These are phyloP conservation scores for Talaromyces piceae DNA, from an alignment of 2,329 filamentous ascomycete genomes.

Conservation along the genomic window DNA sequence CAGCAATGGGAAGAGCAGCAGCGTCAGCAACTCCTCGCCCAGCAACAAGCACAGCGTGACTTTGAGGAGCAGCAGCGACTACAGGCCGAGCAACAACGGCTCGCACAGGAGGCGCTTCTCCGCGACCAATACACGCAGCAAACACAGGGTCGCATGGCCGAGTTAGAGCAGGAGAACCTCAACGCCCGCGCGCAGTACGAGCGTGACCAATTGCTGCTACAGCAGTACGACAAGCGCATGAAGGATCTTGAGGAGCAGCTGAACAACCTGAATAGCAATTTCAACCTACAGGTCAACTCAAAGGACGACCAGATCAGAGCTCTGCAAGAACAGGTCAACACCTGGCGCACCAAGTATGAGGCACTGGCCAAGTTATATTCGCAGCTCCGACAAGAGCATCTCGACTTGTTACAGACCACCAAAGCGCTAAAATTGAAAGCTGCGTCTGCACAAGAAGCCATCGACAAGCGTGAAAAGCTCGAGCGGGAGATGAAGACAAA, in stretches of 20 bases:
- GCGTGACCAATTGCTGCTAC: conserved; percentile 91
- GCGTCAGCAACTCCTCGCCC: conserved; percentile 70
- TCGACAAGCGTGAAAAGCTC: conserved; percentile 87
- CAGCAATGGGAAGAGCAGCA: conserved; percentile 79
- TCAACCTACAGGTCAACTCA: conserved; percentile 75
- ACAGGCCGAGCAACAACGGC: conserved; percentile 78
- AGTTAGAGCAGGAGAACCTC: conserved; percentile 90
- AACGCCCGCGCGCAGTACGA: conserved; percentile 93
- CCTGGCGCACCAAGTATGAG: conserved; percentile 96
- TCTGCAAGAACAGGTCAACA: conserved; percentile 94
- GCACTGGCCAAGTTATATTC: conserved; percentile 94
- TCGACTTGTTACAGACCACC: conserved; percentile 92
- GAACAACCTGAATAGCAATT: conserved; percentile 70
- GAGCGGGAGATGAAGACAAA: conserved; percentile 98
- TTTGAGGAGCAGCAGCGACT: conserved; percentile 91
- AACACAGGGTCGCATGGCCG: conserved; percentile 89
- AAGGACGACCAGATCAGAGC: conserved; percentile 92
- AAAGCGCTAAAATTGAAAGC: conserved; percentile 95
- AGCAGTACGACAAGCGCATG: conserved; percentile 92
- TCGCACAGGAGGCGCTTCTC: conserved; percentile 84
- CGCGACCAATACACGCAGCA: conserved; percentile 87
- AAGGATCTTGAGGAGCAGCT: conserved; percentile 89
- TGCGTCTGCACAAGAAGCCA: conserved; percentile 92
- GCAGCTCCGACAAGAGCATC: conserved; percentile 86
- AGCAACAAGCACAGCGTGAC: conserved; percentile 80